These are phyloP conservation scores for Starmera caribaea DNA, from an alignment of 805 yeast genomes.

Conservation along the genomic window DNA sequence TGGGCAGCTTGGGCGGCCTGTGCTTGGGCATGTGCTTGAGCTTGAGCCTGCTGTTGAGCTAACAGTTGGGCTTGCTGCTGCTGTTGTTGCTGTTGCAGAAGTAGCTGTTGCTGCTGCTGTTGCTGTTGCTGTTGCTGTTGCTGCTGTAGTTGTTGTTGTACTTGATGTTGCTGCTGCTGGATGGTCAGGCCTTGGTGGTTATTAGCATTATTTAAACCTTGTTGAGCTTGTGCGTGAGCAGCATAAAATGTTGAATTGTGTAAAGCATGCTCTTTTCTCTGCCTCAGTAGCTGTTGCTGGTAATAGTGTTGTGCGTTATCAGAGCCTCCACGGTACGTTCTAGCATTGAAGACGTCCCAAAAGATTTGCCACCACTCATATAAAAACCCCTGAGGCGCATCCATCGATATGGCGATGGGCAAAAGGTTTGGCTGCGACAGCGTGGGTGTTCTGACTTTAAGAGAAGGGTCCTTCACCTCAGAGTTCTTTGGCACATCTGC, in stretches of 20 bases:
- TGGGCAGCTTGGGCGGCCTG: conserved; percentile 4
- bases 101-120: conserved; percentile 16
- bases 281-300: conserved; percentile 49
- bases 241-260: conserved; percentile 34
- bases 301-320: conserved; percentile 61
- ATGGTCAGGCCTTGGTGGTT: conserved; percentile 4
- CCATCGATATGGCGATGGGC: conserved; percentile 47
- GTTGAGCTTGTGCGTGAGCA: conserved; percentile 34
- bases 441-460: conserved; percentile 13
- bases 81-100: conserved; percentile 16
- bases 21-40: conserved; percentile 2
- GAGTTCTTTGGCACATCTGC: conserved; percentile 44
- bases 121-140: conserved; percentile 19
- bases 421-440: conserved; percentile 31
- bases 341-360: conserved; percentile 87
- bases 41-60: conserved; percentile 4
- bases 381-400: conserved; percentile 79
- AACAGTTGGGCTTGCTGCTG: conserved; percentile 11
- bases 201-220: conserved; percentile 3
- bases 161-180: conserved; percentile 1
- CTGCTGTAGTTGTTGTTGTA: conserved; percentile 7
- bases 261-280: conserved; percentile 46
- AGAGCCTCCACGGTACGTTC: conserved; percentile 57
- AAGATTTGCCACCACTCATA: conserved; percentile 96
- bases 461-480: conserved; percentile 2